These are phyloP conservation scores for Globisporangium megalacanthum DNA, from an alignment of 352 stramenopile genomes.

Conservation along the genomic window DNA sequence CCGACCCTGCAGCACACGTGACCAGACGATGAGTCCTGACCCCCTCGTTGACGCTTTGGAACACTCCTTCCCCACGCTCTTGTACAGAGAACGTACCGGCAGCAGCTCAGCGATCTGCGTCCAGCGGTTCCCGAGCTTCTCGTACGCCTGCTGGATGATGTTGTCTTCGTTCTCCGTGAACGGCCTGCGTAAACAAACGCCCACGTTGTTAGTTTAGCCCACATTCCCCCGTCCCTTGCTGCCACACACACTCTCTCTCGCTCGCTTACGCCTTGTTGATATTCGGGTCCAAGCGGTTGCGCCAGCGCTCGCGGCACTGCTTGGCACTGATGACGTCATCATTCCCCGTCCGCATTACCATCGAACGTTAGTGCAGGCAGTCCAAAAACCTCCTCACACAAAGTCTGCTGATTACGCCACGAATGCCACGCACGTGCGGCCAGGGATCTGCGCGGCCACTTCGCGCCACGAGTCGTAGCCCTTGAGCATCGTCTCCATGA, in stretches of 20 bases:
- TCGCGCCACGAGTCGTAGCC: constrained; percentile 72
- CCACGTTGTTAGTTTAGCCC: no score
- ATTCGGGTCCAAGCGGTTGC: constrained; percentile 94
- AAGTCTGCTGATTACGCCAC: background rate
- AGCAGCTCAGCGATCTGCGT: constrained; percentile 82
- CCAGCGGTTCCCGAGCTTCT: constrained; percentile 85
- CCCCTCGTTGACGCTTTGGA: no score
- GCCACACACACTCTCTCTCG: no score
- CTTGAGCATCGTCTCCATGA: constrained; percentile 84
- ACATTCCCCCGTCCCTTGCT: no score
- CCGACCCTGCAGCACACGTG: constrained; percentile 47
- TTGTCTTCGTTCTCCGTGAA: constrained; percentile 70
- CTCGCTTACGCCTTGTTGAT: constrained; percentile 79
- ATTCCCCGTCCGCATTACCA: no score
- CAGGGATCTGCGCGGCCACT: constrained; percentile 58
- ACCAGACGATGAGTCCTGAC: no score
- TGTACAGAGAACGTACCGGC: constrained; percentile 43
- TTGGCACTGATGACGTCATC: constrained; percentile 68
- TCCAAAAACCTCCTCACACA: no score
- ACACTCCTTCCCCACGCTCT: no score
- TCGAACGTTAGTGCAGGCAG: no score
- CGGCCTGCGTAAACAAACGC: constrained; percentile 20
- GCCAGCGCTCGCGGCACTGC: constrained; percentile 95
- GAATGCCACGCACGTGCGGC: constrained; percentile 47
- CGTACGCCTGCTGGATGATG: constrained; percentile 71